These are phyloP conservation scores for Trapa bicornis DNA, from an alignment of 345 rosid genomes.

Conservation along the genomic window DNA sequence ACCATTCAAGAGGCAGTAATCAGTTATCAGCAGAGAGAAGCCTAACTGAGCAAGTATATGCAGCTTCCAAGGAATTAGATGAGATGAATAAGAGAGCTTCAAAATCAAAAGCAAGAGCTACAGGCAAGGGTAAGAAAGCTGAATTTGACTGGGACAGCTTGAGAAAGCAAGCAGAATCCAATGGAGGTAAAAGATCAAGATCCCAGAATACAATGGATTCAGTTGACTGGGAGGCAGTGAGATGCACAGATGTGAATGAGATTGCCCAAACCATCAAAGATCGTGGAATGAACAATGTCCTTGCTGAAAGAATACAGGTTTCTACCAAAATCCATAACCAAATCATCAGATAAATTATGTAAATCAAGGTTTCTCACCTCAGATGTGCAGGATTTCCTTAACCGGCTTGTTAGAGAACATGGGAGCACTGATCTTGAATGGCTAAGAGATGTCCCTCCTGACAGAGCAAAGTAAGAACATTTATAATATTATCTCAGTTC, in stretches of 20 bases:
- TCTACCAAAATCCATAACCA: background rate
- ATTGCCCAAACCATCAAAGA: slow-evolving; percentile 67
- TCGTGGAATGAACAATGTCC: slow-evolving; percentile 85
- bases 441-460: slow-evolving; percentile 91
- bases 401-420: slow-evolving; percentile 58
- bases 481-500: background rate
- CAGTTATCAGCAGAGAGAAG: slow-evolving; percentile 22
- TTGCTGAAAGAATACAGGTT: slow-evolving; percentile 88
- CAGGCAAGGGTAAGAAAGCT: slow-evolving; percentile 33
- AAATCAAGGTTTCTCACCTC: background rate
- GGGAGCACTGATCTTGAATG: slow-evolving; percentile 83
- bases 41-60: slow-evolving; percentile 16
- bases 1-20: slow-evolving; percentile 28
- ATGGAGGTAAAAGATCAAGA: slow-evolving; percentile 41
- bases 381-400: slow-evolving; percentile 66
- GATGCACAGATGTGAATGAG: slow-evolving; percentile 43
- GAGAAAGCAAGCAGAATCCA: slow-evolving; percentile 42
- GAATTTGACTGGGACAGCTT: slow-evolving; percentile 72
- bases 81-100: slow-evolving; percentile 16
- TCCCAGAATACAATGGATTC: slow-evolving; percentile 54
- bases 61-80: slow-evolving; percentile 20
- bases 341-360: background rate
- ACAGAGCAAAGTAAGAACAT: slow-evolving; percentile 69
- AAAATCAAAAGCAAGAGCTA: slow-evolving; percentile 36
- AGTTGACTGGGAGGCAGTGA: slow-evolving; percentile 81